phyloP scores from a whole-genome alignment of 2,329 filamentous ascomycete species.

The Fusarium cyanostomum region DNA sequence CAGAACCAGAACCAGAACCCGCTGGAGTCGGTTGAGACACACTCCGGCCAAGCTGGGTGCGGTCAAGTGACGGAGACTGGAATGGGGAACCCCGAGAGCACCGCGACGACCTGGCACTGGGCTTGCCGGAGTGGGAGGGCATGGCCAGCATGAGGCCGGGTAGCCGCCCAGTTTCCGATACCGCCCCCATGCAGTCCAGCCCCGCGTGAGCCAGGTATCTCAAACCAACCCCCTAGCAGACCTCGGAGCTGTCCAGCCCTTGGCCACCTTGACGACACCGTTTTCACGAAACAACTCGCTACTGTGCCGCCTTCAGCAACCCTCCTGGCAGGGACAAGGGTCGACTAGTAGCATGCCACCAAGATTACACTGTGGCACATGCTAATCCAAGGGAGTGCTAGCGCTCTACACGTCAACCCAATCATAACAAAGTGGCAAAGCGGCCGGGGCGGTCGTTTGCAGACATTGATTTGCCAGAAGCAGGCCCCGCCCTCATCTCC shows the following conservation, averaged over 20 bases:
- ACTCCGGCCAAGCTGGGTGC: conserved; percentile 26
- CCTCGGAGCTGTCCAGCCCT: conserved; percentile 28
- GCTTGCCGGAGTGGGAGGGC: conserved; percentile 24
- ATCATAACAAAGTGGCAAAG: conserved; percentile 48
- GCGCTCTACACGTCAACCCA: conserved; percentile 40
- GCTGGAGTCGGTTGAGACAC: conserved; percentile 16
- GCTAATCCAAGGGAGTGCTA: conserved; percentile 37
- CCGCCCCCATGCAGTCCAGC: conserved; percentile 15
- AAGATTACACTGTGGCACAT: conserved; percentile 44
- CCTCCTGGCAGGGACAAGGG: conserved; percentile 31
- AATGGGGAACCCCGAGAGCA: conserved; percentile 38
- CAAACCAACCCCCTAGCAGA: conserved; percentile 33
- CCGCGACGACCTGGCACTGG: conserved; percentile 37
- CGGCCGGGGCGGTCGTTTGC: conserved; percentile 35
- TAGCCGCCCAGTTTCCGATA: conserved; percentile 38
- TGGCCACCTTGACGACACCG: conserved; percentile 32
- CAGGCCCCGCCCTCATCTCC: conserved; percentile 36
- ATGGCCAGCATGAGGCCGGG: conserved; percentile 21
- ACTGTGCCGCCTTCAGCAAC: conserved; percentile 37
- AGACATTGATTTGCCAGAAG: conserved; percentile 45
- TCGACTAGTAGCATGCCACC: conserved; percentile 41
- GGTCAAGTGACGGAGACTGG: conserved; percentile 42
- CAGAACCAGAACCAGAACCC: not conserved
- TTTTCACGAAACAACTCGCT: conserved; percentile 6
- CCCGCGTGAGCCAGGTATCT: conserved; percentile 30